Percentiles rank a stretch among this genome's conserved stretches.
Evolutionary conservation across 768 basidiomycete species (phyloP).

Genomic region (Lanmaoa rubissima): DNA sequence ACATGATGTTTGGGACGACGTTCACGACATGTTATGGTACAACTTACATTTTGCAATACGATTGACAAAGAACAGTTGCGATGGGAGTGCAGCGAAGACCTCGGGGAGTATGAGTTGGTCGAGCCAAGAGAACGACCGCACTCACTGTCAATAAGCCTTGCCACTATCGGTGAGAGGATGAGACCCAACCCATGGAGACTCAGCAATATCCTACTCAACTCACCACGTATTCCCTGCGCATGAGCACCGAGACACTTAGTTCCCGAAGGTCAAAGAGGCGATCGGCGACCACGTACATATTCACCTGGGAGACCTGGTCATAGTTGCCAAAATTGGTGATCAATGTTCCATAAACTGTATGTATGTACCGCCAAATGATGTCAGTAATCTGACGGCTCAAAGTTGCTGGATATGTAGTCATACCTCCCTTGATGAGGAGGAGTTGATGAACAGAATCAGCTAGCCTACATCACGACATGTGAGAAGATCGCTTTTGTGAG

Average conservation of each 20-base stretch:
- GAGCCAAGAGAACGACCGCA: background rate
- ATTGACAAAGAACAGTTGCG: slow-evolving; percentile 19
- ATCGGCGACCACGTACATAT: slow-evolving; percentile 7
- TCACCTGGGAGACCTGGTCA: slow-evolving; percentile 1
- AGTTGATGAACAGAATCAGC: slow-evolving; percentile 15
- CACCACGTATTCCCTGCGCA: slow-evolving; percentile 16
- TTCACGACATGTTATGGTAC: background rate
- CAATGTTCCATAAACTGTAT: slow-evolving; percentile 13
- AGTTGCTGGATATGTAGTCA: background rate
- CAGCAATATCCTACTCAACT: background rate
- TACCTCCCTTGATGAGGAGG: slow-evolving; percentile 20
- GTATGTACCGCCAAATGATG: background rate
- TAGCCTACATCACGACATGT: slow-evolving; percentile 9
- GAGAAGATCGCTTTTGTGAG: background rate
- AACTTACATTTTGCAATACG: slow-evolving; percentile 21
- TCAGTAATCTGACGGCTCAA: background rate
- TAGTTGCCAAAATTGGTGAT: slow-evolving; percentile 17
- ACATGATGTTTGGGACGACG: background rate
- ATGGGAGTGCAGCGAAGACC: slow-evolving; percentile 16
- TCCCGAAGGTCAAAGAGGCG: background rate
- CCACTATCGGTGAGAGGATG: slow-evolving; percentile 10
- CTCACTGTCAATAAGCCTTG: slow-evolving; percentile 21
- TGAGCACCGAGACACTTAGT: background rate
- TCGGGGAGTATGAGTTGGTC: background rate
- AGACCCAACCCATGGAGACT: background rate